Evolutionary conservation across 208 protist species (phyloP).

Genomic region (Wallacemonas sp.): DNA sequence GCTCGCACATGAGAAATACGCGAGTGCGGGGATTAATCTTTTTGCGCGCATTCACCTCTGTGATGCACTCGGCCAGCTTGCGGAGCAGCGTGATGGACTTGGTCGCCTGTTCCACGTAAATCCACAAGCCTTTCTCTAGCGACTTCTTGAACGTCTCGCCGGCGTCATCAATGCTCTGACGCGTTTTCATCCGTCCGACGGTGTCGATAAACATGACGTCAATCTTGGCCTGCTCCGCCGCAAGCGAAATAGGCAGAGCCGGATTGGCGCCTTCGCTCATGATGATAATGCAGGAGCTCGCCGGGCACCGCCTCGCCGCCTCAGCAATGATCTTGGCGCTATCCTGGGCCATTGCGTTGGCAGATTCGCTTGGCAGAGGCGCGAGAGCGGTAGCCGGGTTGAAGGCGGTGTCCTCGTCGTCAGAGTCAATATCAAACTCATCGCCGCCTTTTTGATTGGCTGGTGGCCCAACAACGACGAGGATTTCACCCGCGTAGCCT

Average conservation of each 20-base stretch:
- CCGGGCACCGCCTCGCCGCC: slow-evolving; percentile 43
- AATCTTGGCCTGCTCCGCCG: slow-evolving; percentile 56
- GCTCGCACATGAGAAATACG: slow-evolving; percentile 90
- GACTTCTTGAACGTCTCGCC: slow-evolving; percentile 75
- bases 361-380: slow-evolving; percentile 37
- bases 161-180: slow-evolving; percentile 75
- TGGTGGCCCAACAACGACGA: slow-evolving; percentile 44
- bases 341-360: slow-evolving; percentile 38
- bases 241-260: slow-evolving; percentile 71
- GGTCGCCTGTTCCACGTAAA: slow-evolving; percentile 89
- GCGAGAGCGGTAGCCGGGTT: slow-evolving; percentile 42
- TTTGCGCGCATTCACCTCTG: slow-evolving; percentile 38
- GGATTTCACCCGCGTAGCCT: slow-evolving; percentile 38
- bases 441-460: slow-evolving; percentile 27
- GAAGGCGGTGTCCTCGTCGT: slow-evolving; percentile 50
- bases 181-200: slow-evolving; percentile 83
- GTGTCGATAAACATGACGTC: slow-evolving; percentile 91
- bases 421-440: slow-evolving; percentile 85
- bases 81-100: slow-evolving; percentile 88
- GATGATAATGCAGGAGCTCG: slow-evolving; percentile 78
- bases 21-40: slow-evolving; percentile 63
- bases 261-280: slow-evolving; percentile 88
- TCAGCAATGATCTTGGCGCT: slow-evolving; percentile 67
- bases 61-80: slow-evolving; percentile 77
- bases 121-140: slow-evolving; percentile 85